Conservation (phyloP, 495 filamentous ascomycete genomes). For the Parachaetomium inaequale region DNA sequence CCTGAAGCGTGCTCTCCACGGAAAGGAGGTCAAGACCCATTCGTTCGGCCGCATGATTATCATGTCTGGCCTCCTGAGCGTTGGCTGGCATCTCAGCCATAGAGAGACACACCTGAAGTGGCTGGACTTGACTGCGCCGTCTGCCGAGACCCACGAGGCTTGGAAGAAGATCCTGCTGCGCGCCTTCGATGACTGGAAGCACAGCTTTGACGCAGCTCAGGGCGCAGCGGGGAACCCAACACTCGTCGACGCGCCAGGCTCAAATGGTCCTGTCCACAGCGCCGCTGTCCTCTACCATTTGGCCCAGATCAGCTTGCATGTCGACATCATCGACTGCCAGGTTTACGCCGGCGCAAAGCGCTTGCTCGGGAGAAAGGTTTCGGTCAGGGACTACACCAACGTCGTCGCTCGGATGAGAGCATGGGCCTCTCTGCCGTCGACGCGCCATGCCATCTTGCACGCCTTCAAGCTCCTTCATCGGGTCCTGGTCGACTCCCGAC, state of each 20-base stretch:
- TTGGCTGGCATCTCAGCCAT: conserved; percentile 96
- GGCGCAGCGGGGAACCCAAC: conserved; percentile 40
- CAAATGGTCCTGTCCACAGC: conserved; percentile 78
- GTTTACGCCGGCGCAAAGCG: conserved; percentile 84
- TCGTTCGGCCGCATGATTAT: conserved; percentile 90
- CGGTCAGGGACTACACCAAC: conserved; percentile 69
- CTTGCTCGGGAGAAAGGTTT: conserved; percentile 80
- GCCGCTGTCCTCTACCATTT: conserved; percentile 86
- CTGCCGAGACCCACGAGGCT: conserved; percentile 77
- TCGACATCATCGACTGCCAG: conserved; percentile 91
- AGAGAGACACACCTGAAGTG: conserved; percentile 89
- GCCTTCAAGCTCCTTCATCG: conserved; percentile 80
- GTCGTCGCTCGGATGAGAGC: conserved; percentile 75
- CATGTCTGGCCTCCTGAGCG: conserved; percentile 89
- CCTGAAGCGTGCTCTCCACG: conserved; percentile 83
- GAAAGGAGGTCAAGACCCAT: conserved; percentile 83
- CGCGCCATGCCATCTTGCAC: conserved; percentile 86
- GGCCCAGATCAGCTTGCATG: conserved; percentile 92
- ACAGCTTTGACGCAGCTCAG: conserved; percentile 78
- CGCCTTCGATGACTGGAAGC: conserved; percentile 92
- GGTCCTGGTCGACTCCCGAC: conserved; percentile 60
- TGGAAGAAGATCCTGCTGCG: conserved; percentile 83
- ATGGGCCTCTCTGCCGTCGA: conserved; percentile 81
- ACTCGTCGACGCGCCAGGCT: conserved; percentile 41
- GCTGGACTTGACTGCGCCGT: conserved; percentile 61